Percentiles rank a stretch among this genome's conserved stretches.
Evolutionary conservation across 208 protist genomes (phyloP).

Genomic region (Herpetomonas tarakana): DNA sequence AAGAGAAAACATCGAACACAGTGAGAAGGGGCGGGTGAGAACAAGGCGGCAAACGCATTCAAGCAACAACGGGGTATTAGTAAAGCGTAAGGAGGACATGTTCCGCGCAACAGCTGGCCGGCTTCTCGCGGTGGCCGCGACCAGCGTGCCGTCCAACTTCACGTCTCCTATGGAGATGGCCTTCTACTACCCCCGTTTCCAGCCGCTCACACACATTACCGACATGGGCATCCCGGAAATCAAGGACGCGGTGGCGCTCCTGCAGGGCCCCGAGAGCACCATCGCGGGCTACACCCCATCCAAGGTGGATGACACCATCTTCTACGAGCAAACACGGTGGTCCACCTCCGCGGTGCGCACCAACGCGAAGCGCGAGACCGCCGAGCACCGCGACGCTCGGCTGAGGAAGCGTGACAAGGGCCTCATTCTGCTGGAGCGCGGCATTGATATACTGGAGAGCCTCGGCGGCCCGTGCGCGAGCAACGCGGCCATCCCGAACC

Average conservation of each 20-base stretch:
- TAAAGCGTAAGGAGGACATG: too few species aligned
- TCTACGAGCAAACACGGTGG: conserved; percentile 18
- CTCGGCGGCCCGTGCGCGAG: conserved; percentile 29
- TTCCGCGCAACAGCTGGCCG: conserved; percentile 24
- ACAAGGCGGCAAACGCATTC: background rate
- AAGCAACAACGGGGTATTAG: too few species aligned
- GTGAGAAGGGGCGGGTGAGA: too few species aligned
- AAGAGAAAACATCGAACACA: background rate
- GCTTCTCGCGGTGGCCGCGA: conserved; percentile 35
- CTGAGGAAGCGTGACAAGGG: conserved; percentile 48
- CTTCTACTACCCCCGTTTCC: conserved; percentile 85
- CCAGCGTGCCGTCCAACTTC: conserved; percentile 57
- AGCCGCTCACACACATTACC: conserved; percentile 55
- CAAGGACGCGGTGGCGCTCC: conserved; percentile 51
- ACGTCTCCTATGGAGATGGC: conserved; percentile 65
- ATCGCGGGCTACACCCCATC: background rate
- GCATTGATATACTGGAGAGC: conserved; percentile 73
- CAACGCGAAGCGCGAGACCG: conserved; percentile 12
- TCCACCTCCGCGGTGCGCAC: conserved; percentile 24
- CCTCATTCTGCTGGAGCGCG: conserved; percentile 54
- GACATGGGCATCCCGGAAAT: conserved; percentile 68
- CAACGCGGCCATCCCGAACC: conserved; percentile 28
- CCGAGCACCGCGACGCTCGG: conserved; percentile 21
- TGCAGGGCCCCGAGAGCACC: conserved; percentile 28
- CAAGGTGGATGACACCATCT: conserved; percentile 6